Base-by-base conservation (phyloP, 2,329 filamentous ascomycete species). In the Cryphonectria radicalis region DNA sequence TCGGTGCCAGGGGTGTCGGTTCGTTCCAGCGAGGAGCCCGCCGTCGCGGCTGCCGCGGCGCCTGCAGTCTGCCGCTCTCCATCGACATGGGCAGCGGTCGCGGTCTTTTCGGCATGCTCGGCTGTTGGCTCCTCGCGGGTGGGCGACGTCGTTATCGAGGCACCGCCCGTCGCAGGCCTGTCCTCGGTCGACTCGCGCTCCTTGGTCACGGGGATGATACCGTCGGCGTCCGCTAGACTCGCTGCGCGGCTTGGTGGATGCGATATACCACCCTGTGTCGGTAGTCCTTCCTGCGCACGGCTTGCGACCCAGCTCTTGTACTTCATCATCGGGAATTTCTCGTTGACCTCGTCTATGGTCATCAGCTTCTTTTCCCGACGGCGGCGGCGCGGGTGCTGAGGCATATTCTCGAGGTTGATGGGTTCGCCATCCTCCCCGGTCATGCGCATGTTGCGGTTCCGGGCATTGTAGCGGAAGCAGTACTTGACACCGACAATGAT, bases 401-500 rank as follows among this genome's bases (percentile, higher is more conserved):
- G 93, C 88, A 98, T 94, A 70, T 91, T 88, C 71, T 95, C 89
- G 74, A 99, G 85, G 74, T 94, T 94, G 78, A 99, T 97, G 22
- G 92, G 93, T 74, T 98, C 95, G 79, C 93, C 92, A 75, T 95
- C 93, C 77, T 94, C 93, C 75, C 72, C 72, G 22, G 85, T 93
- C 84, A 82, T 88, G 84, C 93, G 90, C 77, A 94, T 84, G 73
- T 91, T 90, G 67, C 96, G 92, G 79, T 97, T 97, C 72, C 96
- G 92, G 76, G 96, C 95, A 82, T 98, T 98, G 82, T 99, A 98
- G 77, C 96, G 89, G 83, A 99, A 99, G 84, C 96, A 99, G 82
- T 99, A 99, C 84, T 99, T 99, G 73, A 99, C 96, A 76, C 96
- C 96, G 73, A 99, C 96, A 77, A 99, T 99, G 78, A 99, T 99